Evolutionary conservation across 805 yeast species (phyloP).

Genomic region (Saccharomycopsis oosterbeekiorum): DNA sequence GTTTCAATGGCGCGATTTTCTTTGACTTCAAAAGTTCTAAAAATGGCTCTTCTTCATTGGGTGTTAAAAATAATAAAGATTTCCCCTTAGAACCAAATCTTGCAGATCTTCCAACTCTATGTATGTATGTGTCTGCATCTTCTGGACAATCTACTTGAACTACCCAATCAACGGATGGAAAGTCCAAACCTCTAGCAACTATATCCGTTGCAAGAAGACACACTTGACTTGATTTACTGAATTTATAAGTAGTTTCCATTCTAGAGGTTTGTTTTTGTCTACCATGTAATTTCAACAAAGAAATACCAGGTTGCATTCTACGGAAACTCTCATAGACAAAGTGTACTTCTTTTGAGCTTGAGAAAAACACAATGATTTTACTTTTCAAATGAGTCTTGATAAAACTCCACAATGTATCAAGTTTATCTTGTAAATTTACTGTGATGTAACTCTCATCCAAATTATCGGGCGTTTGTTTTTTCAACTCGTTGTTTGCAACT

Average conservation of each 20-base stretch:
- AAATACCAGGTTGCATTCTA: conserved; percentile 85
- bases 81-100: conserved; percentile 79
- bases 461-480: conserved; percentile 60
- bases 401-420: conserved; percentile 80
- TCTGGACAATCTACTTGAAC: conserved; percentile 88
- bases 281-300: conserved; percentile 77
- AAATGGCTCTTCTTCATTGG: conserved; percentile 74
- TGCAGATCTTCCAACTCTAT: conserved; percentile 85
- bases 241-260: conserved; percentile 70
- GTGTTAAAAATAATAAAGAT: conserved; percentile 72
- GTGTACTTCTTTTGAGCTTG: conserved; percentile 87
- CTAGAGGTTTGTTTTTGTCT: conserved; percentile 86
- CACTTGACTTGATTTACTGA: conserved; percentile 66
- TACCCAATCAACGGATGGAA: conserved; percentile 94
- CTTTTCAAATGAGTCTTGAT: conserved; percentile 71
- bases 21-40: conserved; percentile 49
- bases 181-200: conserved; percentile 86
- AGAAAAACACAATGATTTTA: conserved; percentile 73
- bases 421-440: conserved; percentile 66
- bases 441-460: conserved; percentile 76
- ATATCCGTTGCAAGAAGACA: conserved; percentile 86
- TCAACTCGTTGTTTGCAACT: conserved; percentile 22
- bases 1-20: conserved; percentile 58
- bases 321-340: conserved; percentile 81
- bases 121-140: conserved; percentile 80